Percentiles rank a stretch among this genome's conserved stretches.
phyloP scores from a whole-genome alignment of 495 filamentous ascomycete species.

The Penicillium daleae region DNA sequence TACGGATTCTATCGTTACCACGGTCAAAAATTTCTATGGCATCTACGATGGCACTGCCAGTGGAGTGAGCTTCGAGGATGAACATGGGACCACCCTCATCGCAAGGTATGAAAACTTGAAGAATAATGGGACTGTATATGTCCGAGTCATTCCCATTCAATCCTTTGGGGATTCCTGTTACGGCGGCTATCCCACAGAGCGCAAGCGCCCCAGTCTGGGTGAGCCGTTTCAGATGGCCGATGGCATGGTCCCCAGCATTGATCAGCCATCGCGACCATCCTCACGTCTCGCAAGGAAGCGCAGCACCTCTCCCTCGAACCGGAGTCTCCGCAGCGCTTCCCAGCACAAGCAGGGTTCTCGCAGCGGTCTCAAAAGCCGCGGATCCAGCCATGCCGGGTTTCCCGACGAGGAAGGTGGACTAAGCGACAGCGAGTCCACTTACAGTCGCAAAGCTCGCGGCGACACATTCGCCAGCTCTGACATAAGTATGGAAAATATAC shows the following conservation, averaged over 20 bases:
- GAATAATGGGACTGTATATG: conserved; percentile 87
- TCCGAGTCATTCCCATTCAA: conserved; percentile 75
- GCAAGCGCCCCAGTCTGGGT: conserved; percentile 55
- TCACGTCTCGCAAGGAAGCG: conserved; percentile 72
- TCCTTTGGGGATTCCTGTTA: conserved; percentile 47
- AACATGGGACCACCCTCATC: conserved; percentile 83
- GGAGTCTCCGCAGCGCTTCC: conserved; percentile 79
- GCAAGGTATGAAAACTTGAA: conserved; percentile 92
- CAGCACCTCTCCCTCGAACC: conserved; percentile 80
- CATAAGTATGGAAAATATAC: conserved; percentile 96
- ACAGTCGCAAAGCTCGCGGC: conserved; percentile 71
- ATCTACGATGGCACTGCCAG: conserved; percentile 76
- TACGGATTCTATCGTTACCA: conserved; percentile 93
- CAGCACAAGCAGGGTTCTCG: conserved; percentile 72
- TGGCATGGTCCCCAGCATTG: conserved; percentile 49
- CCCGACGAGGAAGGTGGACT: conserved; percentile 72
- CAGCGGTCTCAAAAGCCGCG: conserved; percentile 67
- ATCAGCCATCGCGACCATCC: conserved; percentile 64
- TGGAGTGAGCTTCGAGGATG: conserved; percentile 90
- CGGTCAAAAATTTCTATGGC: conserved; percentile 97
- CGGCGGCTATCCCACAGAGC: conserved; percentile 44
- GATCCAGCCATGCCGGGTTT: conserved; percentile 66
- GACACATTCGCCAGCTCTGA: conserved; percentile 91
- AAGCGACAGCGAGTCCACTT: conserved; percentile 79
- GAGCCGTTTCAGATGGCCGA: conserved; percentile 63